Conservation (phyloP, 139 green algal genomes). For the Chlamydomonas eustigma region DNA sequence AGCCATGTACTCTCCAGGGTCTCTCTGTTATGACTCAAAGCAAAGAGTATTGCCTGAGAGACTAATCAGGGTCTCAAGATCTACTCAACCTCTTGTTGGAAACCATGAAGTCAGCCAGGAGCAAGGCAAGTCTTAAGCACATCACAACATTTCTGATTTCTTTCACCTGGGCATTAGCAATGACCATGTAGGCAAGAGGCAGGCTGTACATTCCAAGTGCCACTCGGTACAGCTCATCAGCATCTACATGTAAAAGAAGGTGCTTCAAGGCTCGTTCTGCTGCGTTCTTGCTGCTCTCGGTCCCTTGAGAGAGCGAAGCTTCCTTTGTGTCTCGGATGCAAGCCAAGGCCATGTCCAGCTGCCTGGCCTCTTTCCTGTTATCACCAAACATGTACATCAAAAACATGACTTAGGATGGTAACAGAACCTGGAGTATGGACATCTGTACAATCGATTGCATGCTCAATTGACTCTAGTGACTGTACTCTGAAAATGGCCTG, state of each 20-base stretch:
- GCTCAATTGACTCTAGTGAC: no score
- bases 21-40: constrained; percentile 70
- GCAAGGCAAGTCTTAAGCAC: no score
- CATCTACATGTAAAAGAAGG: constrained; percentile 76
- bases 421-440: no score
- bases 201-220: constrained; percentile 90
- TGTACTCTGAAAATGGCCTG: no score
- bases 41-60: no score
- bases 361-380: constrained; percentile 20
- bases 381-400: no score
- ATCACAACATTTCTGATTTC: no score
- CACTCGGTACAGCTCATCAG: constrained; percentile 76
- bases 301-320: constrained; percentile 30
- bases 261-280: constrained; percentile 76
- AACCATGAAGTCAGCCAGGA: no score
- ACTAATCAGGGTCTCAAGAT: no score
- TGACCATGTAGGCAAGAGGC: constrained; percentile 89
- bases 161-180: constrained; percentile 49
- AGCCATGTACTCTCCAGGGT: constrained; percentile 87
- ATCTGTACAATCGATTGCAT: no score
- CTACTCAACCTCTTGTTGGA: no score
- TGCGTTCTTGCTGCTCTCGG: not conserved
- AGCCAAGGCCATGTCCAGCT: constrained; percentile 70
- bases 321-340: constrained; percentile 64
- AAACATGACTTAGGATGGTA: no score